Evolutionary conservation across 345 rosid genomes (phyloP), one percentile per base, ranked within the genome.

Genomic region (Pelargonium nanum): DNA sequence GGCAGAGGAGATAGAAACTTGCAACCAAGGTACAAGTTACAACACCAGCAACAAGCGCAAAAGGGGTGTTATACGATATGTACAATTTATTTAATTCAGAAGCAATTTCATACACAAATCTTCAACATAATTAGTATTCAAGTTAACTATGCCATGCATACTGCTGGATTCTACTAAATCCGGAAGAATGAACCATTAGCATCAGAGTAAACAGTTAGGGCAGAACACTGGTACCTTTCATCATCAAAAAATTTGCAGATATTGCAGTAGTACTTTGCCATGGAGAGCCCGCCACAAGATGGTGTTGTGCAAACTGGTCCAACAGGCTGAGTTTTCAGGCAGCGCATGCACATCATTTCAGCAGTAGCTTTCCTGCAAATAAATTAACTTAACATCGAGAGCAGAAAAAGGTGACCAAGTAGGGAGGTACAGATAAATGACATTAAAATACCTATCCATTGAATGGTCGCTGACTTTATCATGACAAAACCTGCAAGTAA

Each of bases 221-320:
- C 23, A 4, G 22, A 19, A 56, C 19, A 40, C 2, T 40, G 16
- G 15, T 63, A 85, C 98, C 93, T 86, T 74, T 91, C 98, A 71
- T 91, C 93, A 70, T 91, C 96, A 58, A 88, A 88, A 73, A 88
- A 86, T 67, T 87, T 89, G 86, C 98, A 92, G 64, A 89, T 92
- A 60, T 56, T 81, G 83, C 98, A 85, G 59, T 79, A 83, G 61
- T 81, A 85, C 69, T 83, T 83, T 1, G 88, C 88, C 85, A 85
- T 85, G 6, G 69, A 53, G 60, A 79, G 57, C 28, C 78, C 74
- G 68, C 73, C 70, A 76, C 92, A 85, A 4, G 78, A 69, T 60
- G 81, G 71, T 19, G 83, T 83, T 16, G 53, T 24, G 74, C 92
- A 83, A 58, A 52, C 34, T 51, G 77, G 78, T 25, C 85, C 88